Base-by-base conservation (phyloP, 1,139 yeast genomes). In the Candida tropicalis region DNA sequence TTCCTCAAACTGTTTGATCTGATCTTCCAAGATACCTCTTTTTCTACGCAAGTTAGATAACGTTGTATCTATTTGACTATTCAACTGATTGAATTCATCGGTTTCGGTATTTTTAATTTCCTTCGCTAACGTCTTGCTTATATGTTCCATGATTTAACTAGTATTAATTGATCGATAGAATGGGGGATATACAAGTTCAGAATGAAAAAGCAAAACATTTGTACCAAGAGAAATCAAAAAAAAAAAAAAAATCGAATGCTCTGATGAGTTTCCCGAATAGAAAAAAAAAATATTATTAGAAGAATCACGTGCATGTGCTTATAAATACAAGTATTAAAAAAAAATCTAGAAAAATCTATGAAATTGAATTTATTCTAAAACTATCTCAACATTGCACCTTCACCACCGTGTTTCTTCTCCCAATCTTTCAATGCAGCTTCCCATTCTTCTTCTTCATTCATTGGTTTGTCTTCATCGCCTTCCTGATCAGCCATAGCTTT, bases 361-460 rank as follows among this genome's bases (percentile, higher is more conserved):
- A n/a, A 13, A n/a, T n/a, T n/a, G n/a, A n/a, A n/a, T n/a, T n/a
- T n/a, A n/a, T n/a, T n/a, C n/a, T n/a, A 38, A 11, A n/a, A 12
- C 24, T 38, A 27, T 17, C 43, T 41, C 32, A 38, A 16, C 25
- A 47, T 35, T 9, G 50, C 44, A 15, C 51, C 52, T 15, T 31
- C 24, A 4, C 54, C 51, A 5, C 54, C 54, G 28, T 44, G 48
- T 35, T 54, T 50, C 32, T 42, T 60, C 55, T 84, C 89, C 87
- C 89, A 86, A 11, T 82, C 81, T 40, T 73, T 65, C 35, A 85
- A 59, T 2, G 88, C 86, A 22, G 66, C 59, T 48, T 83, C 86
- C 90, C 90, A 86, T 55, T 84, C 88, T 44, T 82, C 82, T 23
- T 84, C 89, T 24, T 77, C 86, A 37, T 78, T 47, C 24, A 77